Evolutionary conservation across 805 yeast species (phyloP).

Genomic region (Starmerella scarabaei): DNA sequence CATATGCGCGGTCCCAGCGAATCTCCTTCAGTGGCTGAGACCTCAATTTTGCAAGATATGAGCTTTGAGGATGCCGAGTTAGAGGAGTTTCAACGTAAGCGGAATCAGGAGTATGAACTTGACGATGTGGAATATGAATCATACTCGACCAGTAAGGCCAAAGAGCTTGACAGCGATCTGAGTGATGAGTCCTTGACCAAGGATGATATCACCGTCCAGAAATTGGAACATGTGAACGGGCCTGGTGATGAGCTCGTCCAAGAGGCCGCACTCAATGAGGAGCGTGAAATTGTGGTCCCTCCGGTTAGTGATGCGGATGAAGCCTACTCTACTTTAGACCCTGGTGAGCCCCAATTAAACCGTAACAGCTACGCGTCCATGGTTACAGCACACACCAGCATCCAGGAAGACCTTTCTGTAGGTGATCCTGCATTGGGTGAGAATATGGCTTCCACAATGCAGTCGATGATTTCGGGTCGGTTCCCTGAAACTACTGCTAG

Average conservation of each 20-base stretch:
- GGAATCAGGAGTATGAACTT: neutral
- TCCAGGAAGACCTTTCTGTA: slow-evolving; percentile 7
- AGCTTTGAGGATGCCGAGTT: slow-evolving; percentile 9
- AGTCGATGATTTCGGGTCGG: slow-evolving; percentile 3
- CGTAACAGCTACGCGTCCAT: slow-evolving; percentile 1
- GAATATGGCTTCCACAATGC: slow-evolving; percentile 14
- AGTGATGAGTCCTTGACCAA: slow-evolving; percentile 5
- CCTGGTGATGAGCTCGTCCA: neutral
- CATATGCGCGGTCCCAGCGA: neutral
- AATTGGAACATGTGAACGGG: neutral
- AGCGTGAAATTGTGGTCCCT: too few species aligned
- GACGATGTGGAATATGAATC: neutral
- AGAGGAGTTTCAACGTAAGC: slow-evolving; percentile 2
- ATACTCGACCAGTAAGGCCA: neutral
- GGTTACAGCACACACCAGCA: neutral
- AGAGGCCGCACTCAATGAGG: neutral
- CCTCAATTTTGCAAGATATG: slow-evolving; percentile 9
- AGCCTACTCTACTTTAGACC: neutral
- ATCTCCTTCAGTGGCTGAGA: neutral
- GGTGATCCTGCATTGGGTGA: slow-evolving; percentile 16
- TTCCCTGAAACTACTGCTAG: neutral
- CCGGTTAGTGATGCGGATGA: neutral
- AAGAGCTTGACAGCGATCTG: slow-evolving; percentile 16
- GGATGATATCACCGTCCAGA: neutral
- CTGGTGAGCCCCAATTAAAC: neutral